Conservation (phyloP, 257 asterid genomes). For the Anisodus acutangulus region DNA sequence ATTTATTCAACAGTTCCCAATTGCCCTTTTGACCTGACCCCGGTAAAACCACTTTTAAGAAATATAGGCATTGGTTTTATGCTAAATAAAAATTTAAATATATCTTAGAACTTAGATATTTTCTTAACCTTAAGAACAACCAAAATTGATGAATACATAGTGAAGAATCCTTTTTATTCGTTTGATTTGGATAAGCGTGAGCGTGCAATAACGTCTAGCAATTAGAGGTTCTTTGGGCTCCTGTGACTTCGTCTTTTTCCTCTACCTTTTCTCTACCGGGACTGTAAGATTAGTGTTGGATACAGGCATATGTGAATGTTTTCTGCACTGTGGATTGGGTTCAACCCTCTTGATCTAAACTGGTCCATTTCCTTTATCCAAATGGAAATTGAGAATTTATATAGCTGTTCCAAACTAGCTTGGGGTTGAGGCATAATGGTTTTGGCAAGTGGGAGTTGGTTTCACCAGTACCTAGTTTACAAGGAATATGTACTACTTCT, state of each 20-base stretch:
- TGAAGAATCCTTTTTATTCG: slow-evolving; percentile 2
- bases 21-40: background rate
- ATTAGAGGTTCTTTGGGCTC: background rate
- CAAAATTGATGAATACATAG: background rate
- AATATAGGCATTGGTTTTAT: background rate
- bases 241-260: background rate
- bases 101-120: background rate
- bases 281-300: background rate
- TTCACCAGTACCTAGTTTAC: background rate
- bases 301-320: background rate
- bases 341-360: background rate
- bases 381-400: background rate
- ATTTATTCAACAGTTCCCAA: background rate
- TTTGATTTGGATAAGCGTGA: slow-evolving; percentile 14
- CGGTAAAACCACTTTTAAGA: slow-evolving; percentile 3
- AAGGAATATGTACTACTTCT: background rate
- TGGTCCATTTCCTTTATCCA: background rate
- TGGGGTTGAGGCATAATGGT: slow-evolving; percentile 15
- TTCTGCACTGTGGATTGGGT: background rate
- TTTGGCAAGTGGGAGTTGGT: background rate
- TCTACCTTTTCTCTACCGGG: background rate
- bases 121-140: background rate
- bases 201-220: background rate
- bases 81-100: background rate
- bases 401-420: background rate